A percentile compares a stretch with the other conserved stretches of the same genome.
These are phyloP conservation scores for Sugiyamaella lignohabitans DNA, from an alignment of 805 yeast species.

Conservation along the genomic window DNA sequence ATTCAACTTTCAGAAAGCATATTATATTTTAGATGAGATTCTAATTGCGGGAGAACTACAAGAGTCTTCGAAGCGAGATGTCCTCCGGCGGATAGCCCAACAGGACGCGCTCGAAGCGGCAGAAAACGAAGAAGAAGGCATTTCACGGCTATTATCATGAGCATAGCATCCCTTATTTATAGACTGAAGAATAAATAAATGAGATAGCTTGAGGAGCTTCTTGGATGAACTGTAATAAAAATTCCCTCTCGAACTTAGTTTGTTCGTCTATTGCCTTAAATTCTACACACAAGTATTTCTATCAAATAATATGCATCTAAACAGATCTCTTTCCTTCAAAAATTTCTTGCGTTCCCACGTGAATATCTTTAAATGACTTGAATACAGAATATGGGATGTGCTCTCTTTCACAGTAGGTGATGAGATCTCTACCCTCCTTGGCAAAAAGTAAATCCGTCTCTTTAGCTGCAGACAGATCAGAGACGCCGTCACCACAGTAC, in stretches of 20 bases:
- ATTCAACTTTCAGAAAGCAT: constrained; percentile 91
- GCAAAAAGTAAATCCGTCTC: constrained; percentile 94
- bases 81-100: constrained; percentile 65
- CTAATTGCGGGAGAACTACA: constrained; percentile 81
- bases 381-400: constrained; percentile 81
- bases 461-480: constrained; percentile 90
- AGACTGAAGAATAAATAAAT: neutral
- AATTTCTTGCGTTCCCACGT: constrained; percentile 51
- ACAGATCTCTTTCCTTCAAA: constrained; percentile 40
- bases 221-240: too few relatives aligned
- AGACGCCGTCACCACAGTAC: constrained; percentile 97
- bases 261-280: too few relatives aligned
- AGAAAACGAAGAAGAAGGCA: constrained; percentile 50
- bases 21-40: constrained; percentile 84
- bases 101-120: constrained; percentile 83
- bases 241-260: too few relatives aligned
- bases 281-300: too few relatives aligned
- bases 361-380: constrained; percentile 67
- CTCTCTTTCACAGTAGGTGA: constrained; percentile 75
- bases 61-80: constrained; percentile 77
- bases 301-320: too few relatives aligned
- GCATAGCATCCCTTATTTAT: too few relatives aligned
- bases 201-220: too few relatives aligned
- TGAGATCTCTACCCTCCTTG: constrained; percentile 83
- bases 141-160: constrained; percentile 17